Evolutionary conservation across 73 alveolate species (phyloP).

Genomic region (Paramecium tetraurelia): DNA sequence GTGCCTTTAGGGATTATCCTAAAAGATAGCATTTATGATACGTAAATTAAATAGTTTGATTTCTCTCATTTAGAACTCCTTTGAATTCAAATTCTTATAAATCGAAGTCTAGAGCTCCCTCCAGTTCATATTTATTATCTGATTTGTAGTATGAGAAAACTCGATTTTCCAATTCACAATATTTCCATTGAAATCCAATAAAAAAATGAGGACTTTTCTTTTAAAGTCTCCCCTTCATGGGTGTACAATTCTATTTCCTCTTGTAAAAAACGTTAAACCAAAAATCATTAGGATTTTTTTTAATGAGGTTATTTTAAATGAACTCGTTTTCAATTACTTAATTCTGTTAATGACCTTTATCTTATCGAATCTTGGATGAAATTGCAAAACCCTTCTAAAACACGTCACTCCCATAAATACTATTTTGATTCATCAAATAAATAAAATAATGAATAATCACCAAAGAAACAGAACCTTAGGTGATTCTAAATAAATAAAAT

Average conservation of each 20-base stretch:
- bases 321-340: neutral
- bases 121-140: neutral
- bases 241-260: neutral
- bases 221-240: neutral
- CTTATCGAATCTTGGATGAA: neutral
- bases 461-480: too few species aligned
- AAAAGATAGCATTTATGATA: neutral
- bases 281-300: neutral
- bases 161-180: neutral
- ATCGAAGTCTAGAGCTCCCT: conserved; percentile 1
- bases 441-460: neutral
- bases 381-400: neutral
- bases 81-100: neutral
- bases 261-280: neutral
- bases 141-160: neutral
- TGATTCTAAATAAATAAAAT: too few species aligned
- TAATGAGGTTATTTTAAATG: neutral
- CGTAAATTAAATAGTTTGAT: neutral
- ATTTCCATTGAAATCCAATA: neutral
- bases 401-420: neutral
- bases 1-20: neutral
- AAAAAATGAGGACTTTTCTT: conserved; percentile 20
- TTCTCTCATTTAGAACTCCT: neutral
- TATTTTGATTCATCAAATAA: neutral
- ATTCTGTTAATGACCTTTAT: neutral